Conservation (phyloP, 2,329 filamentous ascomycete species). For the Fusarium solani-melongenae region DNA sequence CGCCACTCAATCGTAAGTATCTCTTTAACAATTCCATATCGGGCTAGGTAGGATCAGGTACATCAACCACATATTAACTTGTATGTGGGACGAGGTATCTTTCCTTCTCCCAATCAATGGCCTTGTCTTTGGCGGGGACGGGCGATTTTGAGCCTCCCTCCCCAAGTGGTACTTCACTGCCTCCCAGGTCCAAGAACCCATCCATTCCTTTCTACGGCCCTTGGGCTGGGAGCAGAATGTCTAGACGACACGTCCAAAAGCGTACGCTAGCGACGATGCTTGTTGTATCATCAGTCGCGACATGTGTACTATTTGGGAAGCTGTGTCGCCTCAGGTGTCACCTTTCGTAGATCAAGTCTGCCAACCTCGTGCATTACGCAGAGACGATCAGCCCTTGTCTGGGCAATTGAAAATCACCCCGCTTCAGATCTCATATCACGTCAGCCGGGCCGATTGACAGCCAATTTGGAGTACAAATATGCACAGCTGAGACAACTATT, state of each 20-base stretch:
- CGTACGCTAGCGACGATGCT: not conserved
- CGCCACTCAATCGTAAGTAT: not conserved
- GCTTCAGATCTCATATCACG: not conserved
- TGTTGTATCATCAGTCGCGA: not conserved
- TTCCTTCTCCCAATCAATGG: not conserved
- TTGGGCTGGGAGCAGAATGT: not conserved
- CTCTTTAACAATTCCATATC: not conserved
- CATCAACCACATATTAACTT: not conserved
- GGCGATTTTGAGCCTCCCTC: not conserved
- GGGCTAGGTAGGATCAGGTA: not conserved
- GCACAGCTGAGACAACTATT: not conserved
- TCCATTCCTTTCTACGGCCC: not conserved
- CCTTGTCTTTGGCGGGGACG: not conserved
- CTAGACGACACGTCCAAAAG: not conserved
- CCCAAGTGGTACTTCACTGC: no score
- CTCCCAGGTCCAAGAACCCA: not conserved
- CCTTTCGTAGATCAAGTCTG: not conserved
- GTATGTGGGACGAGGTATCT: not conserved
- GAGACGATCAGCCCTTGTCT: not conserved
- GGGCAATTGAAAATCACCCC: not conserved
- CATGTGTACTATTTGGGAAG: not conserved
- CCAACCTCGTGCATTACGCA: not conserved
- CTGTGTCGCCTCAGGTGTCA: not conserved
- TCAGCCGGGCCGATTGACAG: not conserved
- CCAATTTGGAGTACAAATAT: not conserved